Conservation (phyloP, 2,329 filamentous ascomycete species). For the Sclerotinia minor region DNA sequence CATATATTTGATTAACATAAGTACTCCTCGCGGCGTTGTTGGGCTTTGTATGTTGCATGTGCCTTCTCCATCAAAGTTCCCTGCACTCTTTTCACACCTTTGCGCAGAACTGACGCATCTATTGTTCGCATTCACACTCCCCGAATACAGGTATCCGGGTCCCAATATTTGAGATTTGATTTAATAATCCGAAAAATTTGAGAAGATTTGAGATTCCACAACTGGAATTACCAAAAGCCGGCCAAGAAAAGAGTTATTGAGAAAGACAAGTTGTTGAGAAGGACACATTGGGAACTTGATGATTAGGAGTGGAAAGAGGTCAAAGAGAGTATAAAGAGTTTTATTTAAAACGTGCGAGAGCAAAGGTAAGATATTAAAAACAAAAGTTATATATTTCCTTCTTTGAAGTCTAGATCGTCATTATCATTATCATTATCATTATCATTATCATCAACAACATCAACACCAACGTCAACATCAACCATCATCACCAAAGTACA, state of each 20-base stretch:
- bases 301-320: background rate
- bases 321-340: constrained; percentile 11
- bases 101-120: constrained; percentile 9
- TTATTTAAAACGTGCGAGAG: background rate
- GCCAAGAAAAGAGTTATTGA: constrained; percentile 13
- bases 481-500: background rate
- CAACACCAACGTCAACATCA: background rate
- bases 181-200: background rate
- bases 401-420: background rate
- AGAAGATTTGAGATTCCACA: background rate
- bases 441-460: no score
- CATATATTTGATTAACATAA: background rate
- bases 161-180: background rate
- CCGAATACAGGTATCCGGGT: constrained; percentile 14
- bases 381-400: constrained; percentile 8
- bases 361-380: constrained; percentile 9
- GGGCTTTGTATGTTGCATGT: constrained; percentile 1
- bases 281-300: background rate
- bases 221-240: background rate
- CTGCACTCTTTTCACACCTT: constrained; percentile 1
- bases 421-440: no score
- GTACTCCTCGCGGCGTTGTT: background rate
- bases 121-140: constrained; percentile 5
- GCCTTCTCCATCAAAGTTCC: background rate
- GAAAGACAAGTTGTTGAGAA: constrained; percentile 1